phyloP scores from a whole-genome alignment of 106 monocot genomes.

The Phalaenopsis aphrodite region DNA sequence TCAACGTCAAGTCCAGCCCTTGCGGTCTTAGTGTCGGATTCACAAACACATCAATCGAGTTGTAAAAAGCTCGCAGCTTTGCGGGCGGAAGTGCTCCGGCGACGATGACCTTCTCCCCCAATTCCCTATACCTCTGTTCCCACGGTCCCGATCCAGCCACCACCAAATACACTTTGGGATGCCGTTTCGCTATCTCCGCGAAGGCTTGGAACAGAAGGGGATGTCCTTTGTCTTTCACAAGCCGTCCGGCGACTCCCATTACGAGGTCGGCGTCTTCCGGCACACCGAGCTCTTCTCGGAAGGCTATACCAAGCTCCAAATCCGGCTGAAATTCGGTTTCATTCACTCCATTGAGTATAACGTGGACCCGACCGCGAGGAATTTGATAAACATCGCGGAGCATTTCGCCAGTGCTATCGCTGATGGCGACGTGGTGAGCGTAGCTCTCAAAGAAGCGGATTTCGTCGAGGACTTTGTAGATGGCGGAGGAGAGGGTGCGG shows the following conservation, averaged over 20 bases:
- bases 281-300: slow-evolving; percentile 46
- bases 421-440: slow-evolving; percentile 89
- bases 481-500: slow-evolving; percentile 31
- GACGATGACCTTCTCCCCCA: slow-evolving; percentile 48
- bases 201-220: slow-evolving; percentile 73
- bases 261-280: slow-evolving; percentile 55
- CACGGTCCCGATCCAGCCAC: slow-evolving; percentile 87
- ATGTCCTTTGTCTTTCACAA: slow-evolving; percentile 95
- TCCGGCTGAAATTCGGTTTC: slow-evolving; percentile 66
- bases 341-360: slow-evolving; percentile 94
- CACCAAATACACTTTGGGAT: slow-evolving; percentile 54
- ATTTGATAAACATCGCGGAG: slow-evolving; percentile 93
- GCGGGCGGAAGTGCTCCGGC: slow-evolving; percentile 55
- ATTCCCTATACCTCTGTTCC: slow-evolving; percentile 62
- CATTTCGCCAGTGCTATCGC: slow-evolving; percentile 81
- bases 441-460: slow-evolving; percentile 85
- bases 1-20: slow-evolving; percentile 83
- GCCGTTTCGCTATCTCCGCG: slow-evolving; percentile 20
- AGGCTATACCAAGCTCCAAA: slow-evolving; percentile 25
- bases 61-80: slow-evolving; percentile 81
- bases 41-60: slow-evolving; percentile 82
- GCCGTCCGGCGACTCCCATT: slow-evolving; percentile 77
- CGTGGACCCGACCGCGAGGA: slow-evolving; percentile 63
- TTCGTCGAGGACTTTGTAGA: slow-evolving; percentile 67
- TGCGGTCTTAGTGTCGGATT: slow-evolving; percentile 96